A percentile compares a stretch with the other conserved stretches of the same genome.
Conservation (phyloP, 2,329 filamentous ascomycete species). For the Fusarium nygamai region DNA sequence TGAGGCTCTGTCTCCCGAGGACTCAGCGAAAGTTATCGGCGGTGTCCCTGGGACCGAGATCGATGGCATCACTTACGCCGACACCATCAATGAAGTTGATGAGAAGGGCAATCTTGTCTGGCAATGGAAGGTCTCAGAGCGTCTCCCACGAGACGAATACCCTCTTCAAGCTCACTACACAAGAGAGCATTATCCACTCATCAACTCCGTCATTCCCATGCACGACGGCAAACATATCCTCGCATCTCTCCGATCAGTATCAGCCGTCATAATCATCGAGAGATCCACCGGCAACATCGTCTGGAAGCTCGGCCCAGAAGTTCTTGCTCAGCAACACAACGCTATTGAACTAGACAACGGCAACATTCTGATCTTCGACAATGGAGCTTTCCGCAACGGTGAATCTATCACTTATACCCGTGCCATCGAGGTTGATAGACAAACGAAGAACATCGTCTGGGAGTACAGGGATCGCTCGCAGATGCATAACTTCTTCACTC, state of each 20-base stretch:
- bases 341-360: slow-evolving; percentile 45
- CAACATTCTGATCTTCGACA: slow-evolving; percentile 47
- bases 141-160: slow-evolving; percentile 40
- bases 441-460: slow-evolving; percentile 41
- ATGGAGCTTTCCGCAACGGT: slow-evolving; percentile 43
- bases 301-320: slow-evolving; percentile 39
- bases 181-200: slow-evolving; percentile 45
- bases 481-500: slow-evolving; percentile 46
- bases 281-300: slow-evolving; percentile 41
- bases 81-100: slow-evolving; percentile 46
- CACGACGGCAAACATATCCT: slow-evolving; percentile 44
- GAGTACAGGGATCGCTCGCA: slow-evolving; percentile 45
- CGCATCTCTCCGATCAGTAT: slow-evolving; percentile 44
- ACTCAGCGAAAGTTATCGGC: slow-evolving; percentile 42
- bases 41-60: slow-evolving; percentile 41
- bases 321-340: slow-evolving; percentile 46
- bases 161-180: slow-evolving; percentile 46
- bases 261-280: slow-evolving; percentile 44
- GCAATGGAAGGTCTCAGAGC: slow-evolving; percentile 46
- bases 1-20: slow-evolving; percentile 39
- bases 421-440: slow-evolving; percentile 40
- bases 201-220: slow-evolving; percentile 45
- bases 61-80: slow-evolving; percentile 43
- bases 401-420: slow-evolving; percentile 45
- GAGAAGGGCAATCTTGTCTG: slow-evolving; percentile 37